These are phyloP conservation scores for Hirsutella thompsonii DNA, from an alignment of 2,329 filamentous ascomycete species.

Conservation along the genomic window DNA sequence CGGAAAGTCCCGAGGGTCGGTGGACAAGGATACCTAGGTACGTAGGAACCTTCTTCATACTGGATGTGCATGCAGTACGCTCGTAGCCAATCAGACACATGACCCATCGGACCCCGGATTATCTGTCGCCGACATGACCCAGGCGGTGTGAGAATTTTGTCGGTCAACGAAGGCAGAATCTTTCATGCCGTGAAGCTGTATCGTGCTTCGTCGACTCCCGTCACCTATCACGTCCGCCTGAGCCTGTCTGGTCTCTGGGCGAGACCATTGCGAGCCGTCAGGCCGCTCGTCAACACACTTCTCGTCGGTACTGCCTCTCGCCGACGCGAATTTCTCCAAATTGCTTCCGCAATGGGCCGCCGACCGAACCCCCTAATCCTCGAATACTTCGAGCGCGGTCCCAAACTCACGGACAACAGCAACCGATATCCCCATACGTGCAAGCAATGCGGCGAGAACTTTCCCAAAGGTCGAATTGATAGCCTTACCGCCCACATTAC, in stretches of 20 bases:
- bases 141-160: conserved; percentile 23
- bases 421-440: conserved; percentile 89
- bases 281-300: too few relatives aligned
- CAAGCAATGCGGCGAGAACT: conserved; percentile 77
- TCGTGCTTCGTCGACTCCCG: conserved; percentile 5
- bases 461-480: conserved; percentile 81
- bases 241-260: neutral
- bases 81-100: neutral
- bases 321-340: too few relatives aligned
- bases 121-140: neutral
- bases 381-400: conserved; percentile 77
- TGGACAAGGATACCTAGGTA: too few relatives aligned
- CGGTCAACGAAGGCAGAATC: conserved; percentile 22
- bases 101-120: neutral
- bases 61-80: too few relatives aligned
- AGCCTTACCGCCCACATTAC: conserved; percentile 69
- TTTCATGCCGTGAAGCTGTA: conserved; percentile 8
- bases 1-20: too few relatives aligned
- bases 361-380: conserved; percentile 75
- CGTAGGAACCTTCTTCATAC: too few relatives aligned
- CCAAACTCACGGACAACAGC: conserved; percentile 77
- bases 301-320: too few relatives aligned
- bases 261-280: neutral
- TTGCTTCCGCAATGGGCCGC: conserved; percentile 51
- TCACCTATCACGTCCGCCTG: neutral